phyloP scores from a whole-genome alignment of 495 filamentous ascomycete species.

The Aspergillus ellipticus region DNA sequence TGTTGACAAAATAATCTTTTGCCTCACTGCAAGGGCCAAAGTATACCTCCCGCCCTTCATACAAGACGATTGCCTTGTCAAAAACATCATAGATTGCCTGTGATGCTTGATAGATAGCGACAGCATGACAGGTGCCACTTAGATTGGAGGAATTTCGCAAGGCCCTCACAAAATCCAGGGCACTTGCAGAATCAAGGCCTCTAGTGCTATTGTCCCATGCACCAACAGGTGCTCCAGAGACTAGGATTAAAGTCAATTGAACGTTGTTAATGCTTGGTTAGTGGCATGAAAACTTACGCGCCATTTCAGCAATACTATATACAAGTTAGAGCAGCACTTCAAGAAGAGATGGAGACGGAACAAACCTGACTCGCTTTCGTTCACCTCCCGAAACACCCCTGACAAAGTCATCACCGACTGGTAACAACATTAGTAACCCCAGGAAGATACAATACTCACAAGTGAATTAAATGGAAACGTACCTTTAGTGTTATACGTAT shows the following conservation, averaged over 20 bases:
- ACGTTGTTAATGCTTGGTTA: slow-evolving; percentile 7
- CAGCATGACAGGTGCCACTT: slow-evolving; percentile 70
- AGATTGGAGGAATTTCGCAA: slow-evolving; percentile 71
- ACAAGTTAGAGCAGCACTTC: slow-evolving; percentile 2
- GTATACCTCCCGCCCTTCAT: slow-evolving; percentile 65
- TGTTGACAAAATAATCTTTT: slow-evolving; percentile 56
- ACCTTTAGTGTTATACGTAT: slow-evolving; percentile 53
- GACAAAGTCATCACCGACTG: slow-evolving; percentile 47
- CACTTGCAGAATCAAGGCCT: slow-evolving; percentile 79
- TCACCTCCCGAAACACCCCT: slow-evolving; percentile 80
- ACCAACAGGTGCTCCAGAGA: slow-evolving; percentile 67
- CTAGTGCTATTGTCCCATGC: slow-evolving; percentile 87
- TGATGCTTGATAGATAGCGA: slow-evolving; percentile 80
- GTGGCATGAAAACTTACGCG: slow-evolving; percentile 36
- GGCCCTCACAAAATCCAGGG: slow-evolving; percentile 67
- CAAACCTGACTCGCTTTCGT: slow-evolving; percentile 58
- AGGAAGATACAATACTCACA: slow-evolving; percentile 20
- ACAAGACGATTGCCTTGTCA: slow-evolving; percentile 60
- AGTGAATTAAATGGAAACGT: slow-evolving; percentile 1
- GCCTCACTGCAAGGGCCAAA: slow-evolving; percentile 58
- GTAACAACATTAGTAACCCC: slow-evolving; percentile 34
- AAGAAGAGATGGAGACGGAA: neutral
- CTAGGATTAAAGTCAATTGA: slow-evolving; percentile 34
- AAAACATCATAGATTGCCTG: slow-evolving; percentile 75
- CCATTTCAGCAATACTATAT: slow-evolving; percentile 53